Percentiles rank a stretch among this genome's conserved stretches.
Evolutionary conservation across 768 basidiomycete genomes (phyloP).

Genomic region (Xerocomellus amylosporus): DNA sequence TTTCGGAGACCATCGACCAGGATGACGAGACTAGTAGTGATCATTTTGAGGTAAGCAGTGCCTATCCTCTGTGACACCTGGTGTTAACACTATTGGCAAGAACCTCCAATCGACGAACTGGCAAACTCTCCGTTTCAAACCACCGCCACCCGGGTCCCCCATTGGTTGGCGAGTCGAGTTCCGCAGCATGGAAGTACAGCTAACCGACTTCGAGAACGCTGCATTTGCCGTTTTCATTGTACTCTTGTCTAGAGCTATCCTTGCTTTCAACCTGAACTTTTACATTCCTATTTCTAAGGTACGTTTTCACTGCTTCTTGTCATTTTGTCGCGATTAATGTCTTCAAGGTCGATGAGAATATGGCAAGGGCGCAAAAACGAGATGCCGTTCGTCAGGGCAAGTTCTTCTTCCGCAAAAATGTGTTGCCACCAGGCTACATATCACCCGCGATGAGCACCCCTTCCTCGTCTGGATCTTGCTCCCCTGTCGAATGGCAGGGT

Average conservation of each 20-base stretch:
- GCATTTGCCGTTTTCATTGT: slow-evolving; percentile 95
- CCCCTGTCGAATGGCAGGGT: slow-evolving; percentile 35
- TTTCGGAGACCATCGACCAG: slow-evolving; percentile 90
- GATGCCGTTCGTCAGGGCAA: slow-evolving; percentile 70
- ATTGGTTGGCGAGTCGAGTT: slow-evolving; percentile 99
- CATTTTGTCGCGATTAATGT: neutral
- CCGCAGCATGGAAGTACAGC: slow-evolving; percentile 97
- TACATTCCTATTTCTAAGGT: slow-evolving; percentile 98
- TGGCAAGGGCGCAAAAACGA: slow-evolving; percentile 83
- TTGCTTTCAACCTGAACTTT: slow-evolving; percentile 88
- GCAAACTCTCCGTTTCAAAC: slow-evolving; percentile 99
- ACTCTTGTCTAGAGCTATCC: slow-evolving; percentile 88
- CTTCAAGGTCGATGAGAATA: slow-evolving; percentile 91
- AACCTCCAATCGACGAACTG: slow-evolving; percentile 99
- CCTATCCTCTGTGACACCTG: neutral
- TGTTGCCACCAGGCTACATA: slow-evolving; percentile 57
- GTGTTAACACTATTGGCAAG: slow-evolving; percentile 37
- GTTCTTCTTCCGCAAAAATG: slow-evolving; percentile 88
- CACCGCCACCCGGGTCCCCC: slow-evolving; percentile 86
- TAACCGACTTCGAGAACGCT: slow-evolving; percentile 99
- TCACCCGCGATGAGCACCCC: slow-evolving; percentile 40
- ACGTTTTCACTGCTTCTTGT: neutral
- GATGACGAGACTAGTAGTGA: slow-evolving; percentile 86
- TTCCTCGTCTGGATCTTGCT: slow-evolving; percentile 43
- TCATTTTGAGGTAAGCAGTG: slow-evolving; percentile 81